These are phyloP conservation scores for Tetrahymena elliotti DNA, from an alignment of 73 alveolate species.

Conservation along the genomic window DNA sequence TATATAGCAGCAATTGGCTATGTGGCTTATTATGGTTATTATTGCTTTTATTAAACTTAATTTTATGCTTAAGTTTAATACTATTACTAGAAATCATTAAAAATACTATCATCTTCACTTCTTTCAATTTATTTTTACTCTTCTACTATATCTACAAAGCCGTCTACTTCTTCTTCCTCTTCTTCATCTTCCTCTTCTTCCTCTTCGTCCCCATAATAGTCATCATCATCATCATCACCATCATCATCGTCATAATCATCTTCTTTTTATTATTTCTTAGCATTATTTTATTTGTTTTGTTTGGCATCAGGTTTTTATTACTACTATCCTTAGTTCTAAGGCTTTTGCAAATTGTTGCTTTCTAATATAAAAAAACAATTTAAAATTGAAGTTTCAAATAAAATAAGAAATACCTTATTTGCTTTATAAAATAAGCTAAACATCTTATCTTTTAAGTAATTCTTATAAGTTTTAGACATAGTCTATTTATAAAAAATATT, in stretches of 20 bases:
- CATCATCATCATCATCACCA: not conserved
- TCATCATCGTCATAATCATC: not conserved
- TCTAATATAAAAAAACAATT: too few relatives aligned
- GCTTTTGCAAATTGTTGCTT: not conserved
- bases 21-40: not conserved
- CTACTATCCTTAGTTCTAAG: not conserved
- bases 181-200: not conserved
- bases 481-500: not conserved
- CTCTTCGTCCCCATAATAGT: not conserved
- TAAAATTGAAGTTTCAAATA: too few relatives aligned
- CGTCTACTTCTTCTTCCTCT: not conserved
- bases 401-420: not conserved
- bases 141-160: not conserved
- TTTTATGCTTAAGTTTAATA: not conserved
- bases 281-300: not conserved
- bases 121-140: not conserved
- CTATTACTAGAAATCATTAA: not conserved
- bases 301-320: not conserved
- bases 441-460: not conserved
- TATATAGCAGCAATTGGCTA: not conserved
- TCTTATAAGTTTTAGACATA: not conserved
- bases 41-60: not conserved
- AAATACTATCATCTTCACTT: not conserved
- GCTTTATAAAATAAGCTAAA: not conserved
- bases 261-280: not conserved